phyloP scores from a whole-genome alignment of 208 protist genomes.

The Kentomonas sorsogonicus region DNA sequence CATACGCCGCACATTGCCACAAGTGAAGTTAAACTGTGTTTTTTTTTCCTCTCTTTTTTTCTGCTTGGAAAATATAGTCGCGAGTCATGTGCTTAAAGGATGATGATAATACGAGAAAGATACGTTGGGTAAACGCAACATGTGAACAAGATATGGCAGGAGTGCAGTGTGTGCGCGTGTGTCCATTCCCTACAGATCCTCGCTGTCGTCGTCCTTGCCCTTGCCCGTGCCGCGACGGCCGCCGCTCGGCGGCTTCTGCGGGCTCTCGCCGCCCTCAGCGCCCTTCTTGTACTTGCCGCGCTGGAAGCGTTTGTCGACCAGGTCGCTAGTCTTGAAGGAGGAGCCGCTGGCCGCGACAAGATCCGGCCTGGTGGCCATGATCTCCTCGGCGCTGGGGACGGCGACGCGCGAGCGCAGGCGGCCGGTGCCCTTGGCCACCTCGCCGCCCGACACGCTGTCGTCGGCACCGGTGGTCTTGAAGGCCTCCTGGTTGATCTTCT shows the following conservation, averaged over 20 bases:
- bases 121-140: not conserved
- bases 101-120: not conserved
- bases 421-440: conserved; percentile 29
- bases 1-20: not conserved
- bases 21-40: not conserved
- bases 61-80: too few relatives aligned
- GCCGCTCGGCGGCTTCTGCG: too few relatives aligned
- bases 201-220: too few relatives aligned
- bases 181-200: conserved; percentile 1
- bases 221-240: too few relatives aligned
- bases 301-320: conserved; percentile 51
- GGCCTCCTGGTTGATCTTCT: conserved; percentile 20
- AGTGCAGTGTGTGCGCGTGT: not conserved
- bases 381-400: too few relatives aligned
- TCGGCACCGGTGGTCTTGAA: conserved; percentile 27
- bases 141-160: not conserved
- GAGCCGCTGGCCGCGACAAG: too few relatives aligned
- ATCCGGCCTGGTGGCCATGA: too few relatives aligned
- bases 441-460: conserved; percentile 27
- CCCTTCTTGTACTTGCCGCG: conserved; percentile 70
- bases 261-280: conserved; percentile 39
- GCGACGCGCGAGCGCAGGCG: too few relatives aligned
- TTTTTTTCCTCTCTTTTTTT: conserved; percentile 1
- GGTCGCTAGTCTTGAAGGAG: conserved; percentile 39
- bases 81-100: too few relatives aligned